Percentiles rank a stretch among this genome's conserved stretches.
These are phyloP conservation scores for Grifola frondosa DNA, from an alignment of 1,284 basidiomycete species.

Conservation along the genomic window DNA sequence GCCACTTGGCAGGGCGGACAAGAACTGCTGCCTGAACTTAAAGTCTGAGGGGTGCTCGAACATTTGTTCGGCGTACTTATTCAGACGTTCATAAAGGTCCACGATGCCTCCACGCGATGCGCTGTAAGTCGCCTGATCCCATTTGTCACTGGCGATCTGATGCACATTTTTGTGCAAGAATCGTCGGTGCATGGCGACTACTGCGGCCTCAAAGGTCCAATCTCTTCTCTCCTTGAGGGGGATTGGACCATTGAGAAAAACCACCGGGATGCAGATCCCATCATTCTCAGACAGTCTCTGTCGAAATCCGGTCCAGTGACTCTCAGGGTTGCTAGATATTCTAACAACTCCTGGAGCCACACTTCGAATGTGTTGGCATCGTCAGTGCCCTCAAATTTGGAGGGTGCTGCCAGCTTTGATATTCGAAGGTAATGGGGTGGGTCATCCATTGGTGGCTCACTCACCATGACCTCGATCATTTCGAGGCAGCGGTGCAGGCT, in stretches of 20 bases:
- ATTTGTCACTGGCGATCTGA: neutral
- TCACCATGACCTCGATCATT: neutral
- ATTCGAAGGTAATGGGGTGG: neutral
- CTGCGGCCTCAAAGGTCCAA: neutral
- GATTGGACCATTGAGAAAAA: no score
- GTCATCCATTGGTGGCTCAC: neutral
- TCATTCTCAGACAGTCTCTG: neutral
- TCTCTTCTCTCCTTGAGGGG: neutral
- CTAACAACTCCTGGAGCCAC: neutral
- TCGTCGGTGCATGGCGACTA: neutral
- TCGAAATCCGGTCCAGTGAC: neutral
- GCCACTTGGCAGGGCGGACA: neutral
- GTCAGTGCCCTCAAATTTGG: neutral
- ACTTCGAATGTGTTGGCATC: neutral
- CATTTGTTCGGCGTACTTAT: neutral
- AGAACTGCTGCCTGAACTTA: neutral
- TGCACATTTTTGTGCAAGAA: neutral
- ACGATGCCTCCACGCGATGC: neutral
- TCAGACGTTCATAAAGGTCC: neutral
- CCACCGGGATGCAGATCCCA: neutral
- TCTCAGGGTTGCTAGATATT: neutral
- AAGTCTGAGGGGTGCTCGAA: neutral
- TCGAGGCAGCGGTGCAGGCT: neutral
- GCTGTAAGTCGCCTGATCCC: neutral
- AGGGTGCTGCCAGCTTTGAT: neutral